phyloP scores from a whole-genome alignment of 108 stramenopile genomes.

The Conticribra guillardii region DNA sequence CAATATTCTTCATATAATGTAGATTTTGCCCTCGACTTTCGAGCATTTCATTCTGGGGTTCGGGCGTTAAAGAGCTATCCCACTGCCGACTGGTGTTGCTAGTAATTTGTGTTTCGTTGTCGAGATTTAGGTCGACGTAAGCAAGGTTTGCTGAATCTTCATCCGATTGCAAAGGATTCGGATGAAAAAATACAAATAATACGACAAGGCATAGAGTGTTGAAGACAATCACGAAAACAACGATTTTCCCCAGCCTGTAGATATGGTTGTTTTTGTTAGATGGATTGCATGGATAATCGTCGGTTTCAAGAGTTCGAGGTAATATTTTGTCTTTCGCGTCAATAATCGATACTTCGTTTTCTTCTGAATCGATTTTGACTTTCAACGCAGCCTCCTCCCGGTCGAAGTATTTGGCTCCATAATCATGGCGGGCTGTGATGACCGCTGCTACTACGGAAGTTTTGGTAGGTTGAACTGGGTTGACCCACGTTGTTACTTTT shows the following conservation, averaged over 20 bases:
- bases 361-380: neutral
- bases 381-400: neutral
- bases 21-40: no score
- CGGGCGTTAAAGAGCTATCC: no score
- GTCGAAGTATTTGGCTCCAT: neutral
- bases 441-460: neutral
- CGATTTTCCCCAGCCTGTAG: neutral
- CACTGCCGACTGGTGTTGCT: no score
- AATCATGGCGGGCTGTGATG: neutral
- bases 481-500: conserved; percentile 26
- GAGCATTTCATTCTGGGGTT: no score
- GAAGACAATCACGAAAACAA: neutral
- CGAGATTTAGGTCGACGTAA: no score
- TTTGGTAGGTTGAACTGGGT: conserved; percentile 27
- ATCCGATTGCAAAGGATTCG: neutral
- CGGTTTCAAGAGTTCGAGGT: no score
- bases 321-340: neutral
- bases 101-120: no score
- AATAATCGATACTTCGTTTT: neutral
- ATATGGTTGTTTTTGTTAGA: no score
- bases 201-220: neutral
- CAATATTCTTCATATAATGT: no score
- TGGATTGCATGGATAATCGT: no score
- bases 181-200: neutral
- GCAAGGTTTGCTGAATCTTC: neutral